A percentile compares a stretch with the other conserved stretches of the same genome.
These are phyloP conservation scores for Candida frijolesensis DNA, from an alignment of 1,139 yeast genomes.

Conservation along the genomic window DNA sequence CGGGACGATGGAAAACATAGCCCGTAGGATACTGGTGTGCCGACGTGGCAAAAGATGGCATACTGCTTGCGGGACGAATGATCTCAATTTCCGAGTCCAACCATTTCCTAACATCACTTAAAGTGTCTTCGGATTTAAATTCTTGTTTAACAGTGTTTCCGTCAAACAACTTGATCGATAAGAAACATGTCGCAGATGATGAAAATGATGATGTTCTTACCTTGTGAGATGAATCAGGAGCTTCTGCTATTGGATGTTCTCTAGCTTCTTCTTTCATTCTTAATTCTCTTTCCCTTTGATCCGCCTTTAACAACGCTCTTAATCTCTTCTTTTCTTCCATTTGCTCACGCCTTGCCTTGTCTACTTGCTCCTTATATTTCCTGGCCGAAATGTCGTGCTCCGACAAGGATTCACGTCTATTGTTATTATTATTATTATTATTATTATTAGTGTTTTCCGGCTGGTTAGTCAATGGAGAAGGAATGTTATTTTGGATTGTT, in stretches of 20 bases:
- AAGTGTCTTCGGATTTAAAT: slow-evolving; percentile 44
- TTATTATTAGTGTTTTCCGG: neutral
- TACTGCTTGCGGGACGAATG: slow-evolving; percentile 24
- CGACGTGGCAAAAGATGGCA: slow-evolving; percentile 43
- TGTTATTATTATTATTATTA: no score
- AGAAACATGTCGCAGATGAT: slow-evolving; percentile 31
- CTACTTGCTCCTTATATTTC: slow-evolving; percentile 42
- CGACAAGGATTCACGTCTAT: neutral
- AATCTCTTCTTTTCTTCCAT: slow-evolving; percentile 58
- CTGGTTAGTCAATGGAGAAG: neutral
- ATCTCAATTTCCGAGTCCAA: slow-evolving; percentile 49
- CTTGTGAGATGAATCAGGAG: neutral
- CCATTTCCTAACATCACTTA: slow-evolving; percentile 63
- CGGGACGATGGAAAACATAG: slow-evolving; percentile 43
- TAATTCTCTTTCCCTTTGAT: slow-evolving; percentile 51
- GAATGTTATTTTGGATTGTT: neutral
- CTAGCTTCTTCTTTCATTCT: slow-evolving; percentile 37
- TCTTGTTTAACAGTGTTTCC: slow-evolving; percentile 51
- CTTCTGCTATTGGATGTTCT: slow-evolving; percentile 1
- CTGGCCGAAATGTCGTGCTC: slow-evolving; percentile 14
- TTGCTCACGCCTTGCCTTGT: slow-evolving; percentile 36
- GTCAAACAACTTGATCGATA: slow-evolving; percentile 56
- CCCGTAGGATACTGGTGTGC: slow-evolving; percentile 35
- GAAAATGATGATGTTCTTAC: neutral
- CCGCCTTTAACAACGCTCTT: slow-evolving; percentile 50